Conservation (phyloP, 169 alveolate genomes). For the Babesia ovis region DNA sequence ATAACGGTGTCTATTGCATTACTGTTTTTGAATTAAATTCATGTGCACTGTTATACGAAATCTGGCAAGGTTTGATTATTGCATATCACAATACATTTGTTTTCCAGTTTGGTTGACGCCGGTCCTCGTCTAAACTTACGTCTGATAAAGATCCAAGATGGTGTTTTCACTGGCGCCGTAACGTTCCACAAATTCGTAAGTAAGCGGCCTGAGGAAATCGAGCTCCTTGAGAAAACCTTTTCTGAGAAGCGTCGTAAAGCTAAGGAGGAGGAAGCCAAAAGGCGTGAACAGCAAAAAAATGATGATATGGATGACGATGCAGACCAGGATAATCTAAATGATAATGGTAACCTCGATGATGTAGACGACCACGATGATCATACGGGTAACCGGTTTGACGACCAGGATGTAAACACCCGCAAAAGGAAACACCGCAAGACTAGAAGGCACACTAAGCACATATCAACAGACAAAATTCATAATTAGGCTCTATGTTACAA, state of each 20-base stretch:
- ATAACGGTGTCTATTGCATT: background rate
- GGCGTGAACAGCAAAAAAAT: too few relatives aligned
- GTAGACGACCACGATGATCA: too few relatives aligned
- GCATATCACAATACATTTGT: background rate
- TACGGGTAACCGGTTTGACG: too few relatives aligned
- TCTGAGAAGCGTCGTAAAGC: constrained; percentile 62
- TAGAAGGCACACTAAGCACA: too few relatives aligned
- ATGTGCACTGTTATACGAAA: background rate
- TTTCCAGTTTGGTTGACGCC: constrained; percentile 62
- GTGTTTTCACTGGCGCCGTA: constrained; percentile 74
- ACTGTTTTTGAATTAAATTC: background rate
- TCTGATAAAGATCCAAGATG: constrained; percentile 69
- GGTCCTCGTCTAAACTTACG: constrained; percentile 73
- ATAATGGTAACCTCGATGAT: too few relatives aligned
- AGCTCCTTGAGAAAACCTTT: constrained; percentile 46
- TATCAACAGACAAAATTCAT: too few relatives aligned
- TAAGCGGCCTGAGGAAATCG: constrained; percentile 67
- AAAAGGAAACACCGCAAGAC: too few relatives aligned
- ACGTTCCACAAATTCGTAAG: constrained; percentile 66
- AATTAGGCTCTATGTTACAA: too few relatives aligned
- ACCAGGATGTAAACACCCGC: too few relatives aligned
- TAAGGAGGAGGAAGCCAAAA: constrained; percentile 15
- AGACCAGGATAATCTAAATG: too few relatives aligned
- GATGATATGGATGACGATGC: too few relatives aligned
- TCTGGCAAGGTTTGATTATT: too few relatives aligned